These are phyloP conservation scores for Penicillium samsonianum DNA, from an alignment of 495 filamentous ascomycete genomes.

Conservation along the genomic window DNA sequence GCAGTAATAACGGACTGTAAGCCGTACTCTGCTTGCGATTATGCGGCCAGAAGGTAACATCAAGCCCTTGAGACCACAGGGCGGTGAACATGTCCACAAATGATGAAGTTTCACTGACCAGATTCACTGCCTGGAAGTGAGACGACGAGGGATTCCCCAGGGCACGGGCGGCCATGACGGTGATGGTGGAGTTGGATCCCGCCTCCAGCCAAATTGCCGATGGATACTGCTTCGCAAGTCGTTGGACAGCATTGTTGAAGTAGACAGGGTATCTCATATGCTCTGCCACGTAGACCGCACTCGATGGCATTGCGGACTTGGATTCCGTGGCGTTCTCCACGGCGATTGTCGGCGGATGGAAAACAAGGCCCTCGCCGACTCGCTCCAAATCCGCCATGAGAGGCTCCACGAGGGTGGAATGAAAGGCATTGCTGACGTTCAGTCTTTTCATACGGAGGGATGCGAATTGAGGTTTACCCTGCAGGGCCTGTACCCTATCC, in stretches of 20 bases:
- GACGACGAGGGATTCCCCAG: neutral
- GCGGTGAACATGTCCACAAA: too few species aligned
- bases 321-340: constrained; percentile 33
- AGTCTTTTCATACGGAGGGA: constrained; percentile 38
- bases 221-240: neutral
- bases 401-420: constrained; percentile 47
- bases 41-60: neutral
- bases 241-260: neutral
- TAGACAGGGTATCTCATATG: neutral
- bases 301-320: too few species aligned
- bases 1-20: neutral
- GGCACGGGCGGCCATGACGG: neutral
- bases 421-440: constrained; percentile 55
- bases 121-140: neutral
- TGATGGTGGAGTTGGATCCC: neutral
- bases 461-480: too few species aligned
- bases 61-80: too few species aligned
- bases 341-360: constrained; percentile 32
- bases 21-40: neutral
- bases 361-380: constrained; percentile 23
- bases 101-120: too few species aligned
- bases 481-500: constrained; percentile 12
- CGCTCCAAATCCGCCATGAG: constrained; percentile 28
- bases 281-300: neutral
- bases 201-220: neutral